Conservation (phyloP, 108 stramenopile genomes). For the Aurantiochytrium sp. region DNA sequence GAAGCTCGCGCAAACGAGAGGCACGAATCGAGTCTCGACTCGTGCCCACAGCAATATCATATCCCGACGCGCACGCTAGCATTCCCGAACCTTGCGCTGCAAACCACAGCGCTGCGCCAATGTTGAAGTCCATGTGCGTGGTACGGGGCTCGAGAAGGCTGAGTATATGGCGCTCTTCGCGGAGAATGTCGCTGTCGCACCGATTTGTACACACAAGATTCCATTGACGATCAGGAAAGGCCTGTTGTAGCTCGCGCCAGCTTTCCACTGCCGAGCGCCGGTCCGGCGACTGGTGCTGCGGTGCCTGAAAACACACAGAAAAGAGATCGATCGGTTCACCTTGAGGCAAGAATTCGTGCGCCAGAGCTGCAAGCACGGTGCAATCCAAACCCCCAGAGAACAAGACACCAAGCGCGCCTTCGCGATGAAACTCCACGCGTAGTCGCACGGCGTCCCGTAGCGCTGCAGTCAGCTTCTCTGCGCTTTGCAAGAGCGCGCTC, state of each 20-base stretch:
- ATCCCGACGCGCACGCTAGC: neutral
- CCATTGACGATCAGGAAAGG: constrained; percentile 61
- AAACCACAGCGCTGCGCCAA: constrained; percentile 88
- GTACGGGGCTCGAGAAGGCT: constrained; percentile 60
- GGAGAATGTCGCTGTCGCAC: constrained; percentile 59
- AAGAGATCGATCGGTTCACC: constrained; percentile 66
- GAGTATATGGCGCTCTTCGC: constrained; percentile 51
- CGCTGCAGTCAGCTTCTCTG: neutral
- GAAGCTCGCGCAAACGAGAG: too few relatives aligned
- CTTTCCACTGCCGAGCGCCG: constrained; percentile 71
- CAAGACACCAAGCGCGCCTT: constrained; percentile 59
- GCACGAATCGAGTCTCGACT: too few relatives aligned
- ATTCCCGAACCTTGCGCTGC: constrained; percentile 63
- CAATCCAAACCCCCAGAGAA: constrained; percentile 96
- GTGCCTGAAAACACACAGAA: constrained; percentile 71
- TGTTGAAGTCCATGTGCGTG: constrained; percentile 88
- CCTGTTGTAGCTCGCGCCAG: constrained; percentile 49
- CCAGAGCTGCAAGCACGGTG: constrained; percentile 75
- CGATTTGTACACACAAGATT: constrained; percentile 65
- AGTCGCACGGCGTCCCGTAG: neutral
- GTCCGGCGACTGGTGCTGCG: constrained; percentile 61
- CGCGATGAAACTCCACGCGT: neutral
- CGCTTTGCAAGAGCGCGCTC: neutral
- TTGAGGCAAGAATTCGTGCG: constrained; percentile 55
- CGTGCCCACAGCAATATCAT: too few relatives aligned